phyloP scores from a whole-genome alignment of 176 grass and related monocot species.

The Bolboschoenus planiculmis region DNA sequence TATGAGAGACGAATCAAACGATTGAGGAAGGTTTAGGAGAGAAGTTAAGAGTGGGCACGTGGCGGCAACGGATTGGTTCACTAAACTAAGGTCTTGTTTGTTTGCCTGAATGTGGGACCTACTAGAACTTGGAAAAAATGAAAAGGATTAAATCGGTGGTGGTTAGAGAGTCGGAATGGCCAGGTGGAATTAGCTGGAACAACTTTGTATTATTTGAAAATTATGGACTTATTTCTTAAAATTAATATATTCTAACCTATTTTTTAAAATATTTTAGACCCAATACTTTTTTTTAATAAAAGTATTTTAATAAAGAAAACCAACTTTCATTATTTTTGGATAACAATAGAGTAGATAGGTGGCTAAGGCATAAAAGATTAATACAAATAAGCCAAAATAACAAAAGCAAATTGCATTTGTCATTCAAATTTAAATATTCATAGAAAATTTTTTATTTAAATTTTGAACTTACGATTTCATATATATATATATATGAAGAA shows the following conservation, averaged over 20 bases:
- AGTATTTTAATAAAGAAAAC: too few species aligned
- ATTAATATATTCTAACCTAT: neutral
- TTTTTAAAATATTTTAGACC: neutral
- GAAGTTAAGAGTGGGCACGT: neutral
- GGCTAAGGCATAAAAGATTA: too few species aligned
- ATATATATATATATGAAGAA: too few species aligned
- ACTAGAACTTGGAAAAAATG: neutral
- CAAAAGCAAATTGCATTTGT: too few species aligned
- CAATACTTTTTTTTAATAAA: too few species aligned
- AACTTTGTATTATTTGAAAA: neutral
- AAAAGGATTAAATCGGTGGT: neutral
- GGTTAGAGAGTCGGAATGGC: neutral
- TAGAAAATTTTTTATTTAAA: too few species aligned
- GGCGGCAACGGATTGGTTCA: neutral
- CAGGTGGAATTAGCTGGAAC: conserved; percentile 3
- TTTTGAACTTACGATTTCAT: too few species aligned
- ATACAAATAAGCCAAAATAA: too few species aligned
- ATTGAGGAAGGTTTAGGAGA: neutral
- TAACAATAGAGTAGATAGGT: too few species aligned
- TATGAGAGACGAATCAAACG: conserved; percentile 16
- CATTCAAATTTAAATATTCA: too few species aligned
- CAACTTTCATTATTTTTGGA: too few species aligned
- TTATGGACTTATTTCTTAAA: neutral
- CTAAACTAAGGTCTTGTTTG: neutral
- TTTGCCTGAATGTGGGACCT: neutral